Evolutionary conservation across 345 rosid genomes (phyloP).

Genomic region (Acer negundo): DNA sequence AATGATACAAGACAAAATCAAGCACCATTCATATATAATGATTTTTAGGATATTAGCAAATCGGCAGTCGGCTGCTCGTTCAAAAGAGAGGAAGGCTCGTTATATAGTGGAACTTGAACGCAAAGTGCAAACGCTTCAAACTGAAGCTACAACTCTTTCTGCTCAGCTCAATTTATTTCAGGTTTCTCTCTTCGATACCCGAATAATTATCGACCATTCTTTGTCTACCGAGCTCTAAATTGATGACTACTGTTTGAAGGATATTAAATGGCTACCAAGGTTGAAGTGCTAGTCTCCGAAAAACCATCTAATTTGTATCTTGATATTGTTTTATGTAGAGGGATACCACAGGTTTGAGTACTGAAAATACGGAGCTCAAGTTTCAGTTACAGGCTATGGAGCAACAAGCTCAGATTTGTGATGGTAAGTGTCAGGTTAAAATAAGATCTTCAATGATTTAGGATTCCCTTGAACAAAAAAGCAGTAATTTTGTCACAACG

Average conservation of each 20-base stretch:
- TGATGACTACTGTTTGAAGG: no score
- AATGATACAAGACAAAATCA: no score
- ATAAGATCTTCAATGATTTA: neutral
- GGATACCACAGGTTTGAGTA: constrained; percentile 63
- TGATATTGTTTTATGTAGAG: constrained; percentile 41
- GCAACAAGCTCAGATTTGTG: constrained; percentile 81
- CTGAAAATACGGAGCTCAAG: constrained; percentile 78
- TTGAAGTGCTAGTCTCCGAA: no score
- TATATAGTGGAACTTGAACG: constrained; percentile 83
- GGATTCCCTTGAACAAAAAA: neutral
- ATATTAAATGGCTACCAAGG: no score
- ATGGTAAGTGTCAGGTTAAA: constrained; percentile 47
- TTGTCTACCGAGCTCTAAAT: neutral
- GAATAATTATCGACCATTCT: neutral
- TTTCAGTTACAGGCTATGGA: constrained; percentile 77
- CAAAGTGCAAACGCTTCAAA: constrained; percentile 80
- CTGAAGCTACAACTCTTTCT: constrained; percentile 79
- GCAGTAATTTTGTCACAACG: neutral
- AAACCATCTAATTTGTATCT: neutral
- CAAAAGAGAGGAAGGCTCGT: constrained; percentile 85
- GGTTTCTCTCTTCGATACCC: constrained; percentile 38
- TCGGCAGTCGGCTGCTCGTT: constrained; percentile 87
- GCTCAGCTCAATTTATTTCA: constrained; percentile 80
- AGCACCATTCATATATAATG: neutral
- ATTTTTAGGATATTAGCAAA: constrained; percentile 71